Conservation (phyloP, 2,329 filamentous ascomycete genomes). For the Tolypocladium guangdongense region DNA sequence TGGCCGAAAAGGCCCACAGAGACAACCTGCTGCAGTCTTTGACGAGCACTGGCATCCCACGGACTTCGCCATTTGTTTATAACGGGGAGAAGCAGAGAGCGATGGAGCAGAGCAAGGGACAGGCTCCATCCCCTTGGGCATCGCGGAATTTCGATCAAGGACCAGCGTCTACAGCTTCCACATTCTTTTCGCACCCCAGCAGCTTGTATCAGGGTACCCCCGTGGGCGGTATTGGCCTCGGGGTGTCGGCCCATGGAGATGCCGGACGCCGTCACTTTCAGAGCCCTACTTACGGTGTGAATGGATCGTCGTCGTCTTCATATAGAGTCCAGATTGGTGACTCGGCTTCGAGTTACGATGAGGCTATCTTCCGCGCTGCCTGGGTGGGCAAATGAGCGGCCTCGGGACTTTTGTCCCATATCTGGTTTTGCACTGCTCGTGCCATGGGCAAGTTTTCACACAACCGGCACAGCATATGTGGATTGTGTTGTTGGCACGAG, state of each 20-base stretch:
- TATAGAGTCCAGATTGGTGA: conserved; percentile 20
- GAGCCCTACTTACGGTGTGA: conserved; percentile 4
- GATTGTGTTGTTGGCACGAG: not conserved
- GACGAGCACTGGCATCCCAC: conserved; percentile 12
- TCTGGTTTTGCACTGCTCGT: not conserved
- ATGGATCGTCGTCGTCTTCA: conserved; percentile 7
- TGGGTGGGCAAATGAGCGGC: conserved; percentile 11
- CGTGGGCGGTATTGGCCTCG: conserved; percentile 9
- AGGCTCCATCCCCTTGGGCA: conserved; percentile 10
- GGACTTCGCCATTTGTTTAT: conserved; percentile 19
- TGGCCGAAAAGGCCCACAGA: conserved; percentile 19
- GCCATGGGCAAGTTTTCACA: not conserved
- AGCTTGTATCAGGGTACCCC: conserved; percentile 40
- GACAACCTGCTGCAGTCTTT: conserved; percentile 25
- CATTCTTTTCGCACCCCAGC: conserved; percentile 36
- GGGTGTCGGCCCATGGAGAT: not conserved
- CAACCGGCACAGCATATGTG: not conserved
- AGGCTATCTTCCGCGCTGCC: conserved; percentile 22
- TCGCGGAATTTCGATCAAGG: conserved; percentile 4
- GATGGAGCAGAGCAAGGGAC: conserved; percentile 8
- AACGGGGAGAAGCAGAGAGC: conserved; percentile 15
- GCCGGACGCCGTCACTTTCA: conserved; percentile 6
- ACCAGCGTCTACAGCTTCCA: conserved; percentile 17
- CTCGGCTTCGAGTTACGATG: conserved; percentile 23
- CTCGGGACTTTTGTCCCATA: not conserved